Evolutionary conservation across 495 filamentous ascomycete genomes (phyloP).

Genomic region (Aspergillus haitiensis): DNA sequence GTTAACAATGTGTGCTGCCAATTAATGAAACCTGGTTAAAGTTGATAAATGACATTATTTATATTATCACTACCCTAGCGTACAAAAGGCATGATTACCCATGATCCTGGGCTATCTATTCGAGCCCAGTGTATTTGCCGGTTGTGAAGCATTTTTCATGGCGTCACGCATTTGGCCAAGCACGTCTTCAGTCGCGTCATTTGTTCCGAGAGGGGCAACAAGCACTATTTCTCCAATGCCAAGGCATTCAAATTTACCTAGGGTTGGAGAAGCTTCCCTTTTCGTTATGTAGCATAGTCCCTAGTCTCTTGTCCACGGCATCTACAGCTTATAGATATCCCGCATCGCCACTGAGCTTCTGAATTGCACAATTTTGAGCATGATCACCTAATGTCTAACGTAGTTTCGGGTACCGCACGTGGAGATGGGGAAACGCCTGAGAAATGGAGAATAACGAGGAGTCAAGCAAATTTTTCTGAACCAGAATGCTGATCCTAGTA

Average conservation of each 20-base stretch:
- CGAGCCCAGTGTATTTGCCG: not conserved
- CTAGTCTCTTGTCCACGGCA: constrained; percentile 1
- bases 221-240: not conserved
- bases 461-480: not conserved
- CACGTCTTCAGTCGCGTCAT: constrained; percentile 18
- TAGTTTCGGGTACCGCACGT: not conserved
- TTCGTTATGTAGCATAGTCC: not conserved
- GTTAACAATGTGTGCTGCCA: not conserved
- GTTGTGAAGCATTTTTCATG: not conserved
- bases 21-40: too few relatives aligned
- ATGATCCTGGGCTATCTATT: too few relatives aligned
- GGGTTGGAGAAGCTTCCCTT: not conserved
- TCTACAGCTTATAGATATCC: not conserved
- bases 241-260: not conserved
- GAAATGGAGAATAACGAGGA: not conserved
- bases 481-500: too few relatives aligned
- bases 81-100: too few relatives aligned
- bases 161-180: constrained; percentile 4
- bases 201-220: not conserved
- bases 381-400: constrained; percentile 2
- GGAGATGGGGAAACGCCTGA: not conserved
- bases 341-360: not conserved
- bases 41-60: too few relatives aligned
- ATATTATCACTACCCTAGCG: too few relatives aligned
- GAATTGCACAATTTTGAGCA: constrained; percentile 9